These are phyloP conservation scores for Plantago coronopus DNA, from an alignment of 305 asterid genomes.

Conservation along the genomic window DNA sequence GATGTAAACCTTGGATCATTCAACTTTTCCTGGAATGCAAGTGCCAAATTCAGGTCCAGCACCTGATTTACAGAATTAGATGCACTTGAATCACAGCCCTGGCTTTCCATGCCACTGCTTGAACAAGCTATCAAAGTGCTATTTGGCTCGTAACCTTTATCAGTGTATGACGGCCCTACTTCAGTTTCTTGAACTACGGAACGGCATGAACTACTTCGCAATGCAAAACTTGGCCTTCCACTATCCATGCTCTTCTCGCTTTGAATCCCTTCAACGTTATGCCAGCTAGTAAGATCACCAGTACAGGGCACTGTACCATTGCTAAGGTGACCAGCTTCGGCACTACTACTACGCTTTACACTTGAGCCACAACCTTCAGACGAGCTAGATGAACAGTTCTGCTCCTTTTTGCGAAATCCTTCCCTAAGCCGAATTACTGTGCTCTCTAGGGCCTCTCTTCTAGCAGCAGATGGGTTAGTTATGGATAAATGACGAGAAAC, in stretches of 20 bases:
- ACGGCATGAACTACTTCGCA: conserved; percentile 85
- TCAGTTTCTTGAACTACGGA: conserved; percentile 90
- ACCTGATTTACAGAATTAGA: conserved; percentile 79
- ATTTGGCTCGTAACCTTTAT: conserved; percentile 59
- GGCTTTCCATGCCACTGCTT: conserved; percentile 96
- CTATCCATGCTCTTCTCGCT: conserved; percentile 92
- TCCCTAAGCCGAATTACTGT: conserved; percentile 96
- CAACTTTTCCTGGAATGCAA: conserved; percentile 86
- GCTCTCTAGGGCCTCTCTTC: conserved; percentile 95
- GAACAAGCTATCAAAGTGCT: conserved; percentile 77
- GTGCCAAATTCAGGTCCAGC: conserved; percentile 83
- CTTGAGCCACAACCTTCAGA: conserved; percentile 99
- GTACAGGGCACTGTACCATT: conserved; percentile 61
- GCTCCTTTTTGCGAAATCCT: conserved; percentile 93
- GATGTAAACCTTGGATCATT: conserved; percentile 91
- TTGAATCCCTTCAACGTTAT: conserved; percentile 75
- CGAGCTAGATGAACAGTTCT: conserved; percentile 86
- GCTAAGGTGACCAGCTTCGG: conserved; percentile 92
- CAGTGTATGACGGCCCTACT: conserved; percentile 76
- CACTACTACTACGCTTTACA: conserved; percentile 97
- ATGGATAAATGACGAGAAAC: conserved; percentile 91
- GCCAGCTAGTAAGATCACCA: conserved; percentile 75
- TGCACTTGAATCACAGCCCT: conserved; percentile 83
- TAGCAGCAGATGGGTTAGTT: conserved; percentile 81
- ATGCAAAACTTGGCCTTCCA: conserved; percentile 85